Conservation (phyloP, 176 grass and related monocot species). For the Themeda triandra region DNA sequence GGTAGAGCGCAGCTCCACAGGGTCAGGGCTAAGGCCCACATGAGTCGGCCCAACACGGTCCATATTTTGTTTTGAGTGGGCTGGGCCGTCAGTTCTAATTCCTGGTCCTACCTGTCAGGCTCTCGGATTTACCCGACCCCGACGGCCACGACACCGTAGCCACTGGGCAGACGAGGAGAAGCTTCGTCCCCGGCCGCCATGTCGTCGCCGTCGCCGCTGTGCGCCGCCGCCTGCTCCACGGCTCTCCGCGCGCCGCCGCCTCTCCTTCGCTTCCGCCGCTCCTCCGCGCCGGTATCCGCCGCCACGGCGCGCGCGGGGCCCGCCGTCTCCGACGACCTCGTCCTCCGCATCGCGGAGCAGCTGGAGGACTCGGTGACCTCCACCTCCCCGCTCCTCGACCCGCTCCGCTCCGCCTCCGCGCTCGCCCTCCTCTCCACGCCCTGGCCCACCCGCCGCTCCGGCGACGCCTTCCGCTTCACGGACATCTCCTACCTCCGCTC, state of each 20-base stretch:
- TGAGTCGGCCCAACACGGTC: neutral
- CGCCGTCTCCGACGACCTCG: constrained; percentile 47
- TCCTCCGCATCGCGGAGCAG: constrained; percentile 58
- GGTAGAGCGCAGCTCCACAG: neutral
- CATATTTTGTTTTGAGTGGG: neutral
- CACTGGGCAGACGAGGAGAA: constrained; percentile 19
- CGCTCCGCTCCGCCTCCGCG: constrained; percentile 50
- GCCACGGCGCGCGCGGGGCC: constrained; percentile 17
- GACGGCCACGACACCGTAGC: neutral
- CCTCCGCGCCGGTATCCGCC: neutral
- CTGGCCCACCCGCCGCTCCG: constrained; percentile 61
- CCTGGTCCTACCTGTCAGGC: neutral
- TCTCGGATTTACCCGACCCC: neutral
- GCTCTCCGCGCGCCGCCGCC: neutral
- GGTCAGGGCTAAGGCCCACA: neutral
- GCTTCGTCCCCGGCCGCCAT: constrained; percentile 44
- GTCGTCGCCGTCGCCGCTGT: constrained; percentile 38
- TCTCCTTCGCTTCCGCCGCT: neutral
- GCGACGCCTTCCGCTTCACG: constrained; percentile 71
- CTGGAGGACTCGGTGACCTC: constrained; percentile 43
- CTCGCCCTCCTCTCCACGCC: constrained; percentile 55
- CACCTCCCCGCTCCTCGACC: constrained; percentile 41
- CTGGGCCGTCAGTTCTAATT: neutral
- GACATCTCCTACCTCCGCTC: constrained; percentile 60
- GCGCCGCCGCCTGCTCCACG: constrained; percentile 27